These are phyloP conservation scores for Colletotrichum cereale DNA, from an alignment of 2,329 filamentous ascomycete genomes.

Conservation along the genomic window DNA sequence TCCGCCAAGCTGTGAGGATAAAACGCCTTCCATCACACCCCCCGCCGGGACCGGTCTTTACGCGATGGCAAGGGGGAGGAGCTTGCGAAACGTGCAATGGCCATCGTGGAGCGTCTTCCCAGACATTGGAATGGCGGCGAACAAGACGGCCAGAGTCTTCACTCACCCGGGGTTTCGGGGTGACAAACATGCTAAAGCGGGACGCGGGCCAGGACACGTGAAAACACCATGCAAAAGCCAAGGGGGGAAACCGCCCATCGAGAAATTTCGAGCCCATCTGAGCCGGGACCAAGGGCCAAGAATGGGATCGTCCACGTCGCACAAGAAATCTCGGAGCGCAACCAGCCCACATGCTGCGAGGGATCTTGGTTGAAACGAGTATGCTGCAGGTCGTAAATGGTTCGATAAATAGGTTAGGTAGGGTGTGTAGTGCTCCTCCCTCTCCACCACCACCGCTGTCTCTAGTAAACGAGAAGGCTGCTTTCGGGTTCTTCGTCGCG, in stretches of 20 bases:
- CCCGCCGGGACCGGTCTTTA: neutral
- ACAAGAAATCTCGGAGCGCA: neutral
- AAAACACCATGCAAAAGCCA: constrained; percentile 6
- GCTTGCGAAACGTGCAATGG: neutral
- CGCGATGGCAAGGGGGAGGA: neutral
- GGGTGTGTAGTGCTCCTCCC: neutral
- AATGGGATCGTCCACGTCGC: constrained; percentile 27
- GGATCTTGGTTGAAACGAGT: neutral
- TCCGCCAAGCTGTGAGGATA: constrained; percentile 30
- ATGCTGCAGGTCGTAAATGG: neutral
- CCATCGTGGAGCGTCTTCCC: neutral
- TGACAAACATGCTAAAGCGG: constrained; percentile 1
- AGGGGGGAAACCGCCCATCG: constrained; percentile 5
- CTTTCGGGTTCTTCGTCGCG: neutral
- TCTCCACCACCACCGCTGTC: too few species aligned
- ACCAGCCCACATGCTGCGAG: neutral
- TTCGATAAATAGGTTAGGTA: neutral
- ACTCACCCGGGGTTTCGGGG: neutral
- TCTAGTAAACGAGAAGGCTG: neutral
- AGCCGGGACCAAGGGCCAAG: neutral
- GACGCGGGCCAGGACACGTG: neutral
- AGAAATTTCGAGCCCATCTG: constrained; percentile 22
- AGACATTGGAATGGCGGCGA: neutral
- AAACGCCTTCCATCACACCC: neutral
- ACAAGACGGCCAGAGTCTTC: neutral